A percentile compares a stretch with the other conserved stretches of the same genome.
phyloP scores from a whole-genome alignment of 2,329 filamentous ascomycete genomes.

The Fragosphaeria purpurea region DNA sequence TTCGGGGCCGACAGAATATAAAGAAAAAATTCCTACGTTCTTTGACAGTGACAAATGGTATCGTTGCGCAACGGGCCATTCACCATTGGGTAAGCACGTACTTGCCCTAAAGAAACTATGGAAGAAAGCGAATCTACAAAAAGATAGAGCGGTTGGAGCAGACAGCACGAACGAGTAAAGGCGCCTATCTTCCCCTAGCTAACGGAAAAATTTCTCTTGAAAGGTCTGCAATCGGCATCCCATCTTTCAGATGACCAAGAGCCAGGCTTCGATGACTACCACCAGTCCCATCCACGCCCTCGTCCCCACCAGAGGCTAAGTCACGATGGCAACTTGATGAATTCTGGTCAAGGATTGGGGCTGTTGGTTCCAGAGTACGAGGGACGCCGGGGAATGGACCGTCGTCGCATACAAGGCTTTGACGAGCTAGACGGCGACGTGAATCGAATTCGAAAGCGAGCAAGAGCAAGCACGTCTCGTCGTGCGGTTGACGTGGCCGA shows the following conservation, averaged over 20 bases:
- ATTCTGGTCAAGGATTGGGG: neutral
- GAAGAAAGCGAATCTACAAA: neutral
- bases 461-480: conserved; percentile 20
- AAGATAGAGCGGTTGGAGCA: too few relatives aligned
- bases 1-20: conserved; percentile 31
- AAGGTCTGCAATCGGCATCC: too few relatives aligned
- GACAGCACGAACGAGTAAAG: neutral
- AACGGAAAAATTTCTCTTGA: neutral
- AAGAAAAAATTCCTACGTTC: conserved; percentile 32
- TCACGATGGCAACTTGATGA: neutral
- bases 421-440: conserved; percentile 20
- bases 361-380: conserved; percentile 12
- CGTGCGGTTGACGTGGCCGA: conserved; percentile 28
- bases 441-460: conserved; percentile 28
- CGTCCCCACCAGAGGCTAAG: conserved; percentile 2
- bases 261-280: conserved; percentile 2
- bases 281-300: conserved; percentile 1
- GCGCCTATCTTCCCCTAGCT: neutral
- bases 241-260: conserved; percentile 10
- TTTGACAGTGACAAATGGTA: conserved; percentile 35
- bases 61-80: conserved; percentile 23
- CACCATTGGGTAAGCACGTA: conserved; percentile 25
- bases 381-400: conserved; percentile 18
- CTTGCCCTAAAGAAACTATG: too few relatives aligned
- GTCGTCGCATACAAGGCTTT: conserved; percentile 15